Evolutionary conservation across 208 protist genomes (phyloP), one percentile per base, ranked within the genome.

Genomic region (Wallacemonas sp.): DNA sequence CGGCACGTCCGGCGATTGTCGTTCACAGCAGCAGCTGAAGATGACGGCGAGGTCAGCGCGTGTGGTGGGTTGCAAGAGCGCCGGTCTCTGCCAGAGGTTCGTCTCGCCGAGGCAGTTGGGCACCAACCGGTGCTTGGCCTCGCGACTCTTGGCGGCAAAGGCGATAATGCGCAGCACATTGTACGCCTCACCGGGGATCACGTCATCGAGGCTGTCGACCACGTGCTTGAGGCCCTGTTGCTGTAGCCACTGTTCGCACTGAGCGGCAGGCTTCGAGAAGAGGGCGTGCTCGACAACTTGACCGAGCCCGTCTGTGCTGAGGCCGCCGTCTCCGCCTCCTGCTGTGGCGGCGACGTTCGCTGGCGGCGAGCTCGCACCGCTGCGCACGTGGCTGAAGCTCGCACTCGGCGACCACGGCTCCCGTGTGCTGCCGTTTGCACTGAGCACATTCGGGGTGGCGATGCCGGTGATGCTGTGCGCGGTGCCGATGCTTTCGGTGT

Each of bases 111-210:
- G 67, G 30, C 60, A 46, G 32, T 73, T 63, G 6, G 87, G 48
- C 64, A 94, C 91, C 63, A 58, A 57, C 58, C 45, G 66, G 48
- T 71, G 22, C 62, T 82, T 63, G 15, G 55, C 44, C 22, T 61
- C 37, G 53, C 63, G 41, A 9, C 66, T 38, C 52, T 87, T 61
- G 8, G 83, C 77, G 19, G 80, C 75, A 59, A 74, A 85, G 37
- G 83, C 61, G 57, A 94, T 87, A 41, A 34, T 73, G 34, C 78
- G 55, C 63, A 94, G 81, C 5, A 91, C 69, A 9, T 73, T 42
- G 71, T 78, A 89, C 21, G 79, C 81, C 52, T 87, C 78, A 6
- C 60, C 77, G 8, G 89, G 70, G 1, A 86, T 94, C 38, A 91
- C 79, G 26, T 71, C 61, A 3, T 68, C 69, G 17, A 94, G 77